These are phyloP conservation scores for Dictyostelium brefeldianum DNA, from an alignment of 78 protist species.

Conservation along the genomic window DNA sequence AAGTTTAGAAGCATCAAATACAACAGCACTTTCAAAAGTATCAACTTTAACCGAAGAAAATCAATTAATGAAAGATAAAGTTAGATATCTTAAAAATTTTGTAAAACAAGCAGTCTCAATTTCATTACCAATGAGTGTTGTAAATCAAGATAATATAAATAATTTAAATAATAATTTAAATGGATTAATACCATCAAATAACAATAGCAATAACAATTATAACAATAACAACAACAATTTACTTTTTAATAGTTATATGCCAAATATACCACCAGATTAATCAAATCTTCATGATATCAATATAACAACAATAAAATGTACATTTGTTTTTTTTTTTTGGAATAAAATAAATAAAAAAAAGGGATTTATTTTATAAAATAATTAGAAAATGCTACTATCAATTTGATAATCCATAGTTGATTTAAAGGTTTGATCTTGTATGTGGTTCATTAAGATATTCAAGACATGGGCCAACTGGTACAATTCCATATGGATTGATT, in stretches of 20 bases:
- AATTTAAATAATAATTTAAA: constrained; percentile 23
- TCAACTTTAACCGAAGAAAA: constrained; percentile 9
- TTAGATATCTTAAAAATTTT: constrained; percentile 47
- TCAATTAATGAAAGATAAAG: constrained; percentile 57
- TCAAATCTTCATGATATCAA: too few species aligned
- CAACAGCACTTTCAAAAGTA: constrained; percentile 25
- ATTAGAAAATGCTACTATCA: too few species aligned
- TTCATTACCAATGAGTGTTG: constrained; percentile 24
- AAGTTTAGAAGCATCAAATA: constrained; percentile 34
- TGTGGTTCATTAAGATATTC: constrained; percentile 1
- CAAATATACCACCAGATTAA: too few species aligned
- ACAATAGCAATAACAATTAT: background rate
- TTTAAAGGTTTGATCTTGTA: background rate
- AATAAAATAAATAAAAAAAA: too few species aligned
- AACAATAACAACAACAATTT: background rate
- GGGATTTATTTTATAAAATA: too few species aligned
- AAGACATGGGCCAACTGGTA: constrained; percentile 82
- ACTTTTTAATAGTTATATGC: too few species aligned
- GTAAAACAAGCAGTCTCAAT: constrained; percentile 69
- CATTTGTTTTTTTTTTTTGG: too few species aligned
- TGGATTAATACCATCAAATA: background rate
- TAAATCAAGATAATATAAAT: constrained; percentile 3
- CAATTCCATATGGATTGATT: constrained; percentile 90
- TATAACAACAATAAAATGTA: too few species aligned
- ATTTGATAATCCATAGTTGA: too few species aligned